Base-by-base conservation (phyloP, 1,284 basidiomycete species). In the Chiua sp. region DNA sequence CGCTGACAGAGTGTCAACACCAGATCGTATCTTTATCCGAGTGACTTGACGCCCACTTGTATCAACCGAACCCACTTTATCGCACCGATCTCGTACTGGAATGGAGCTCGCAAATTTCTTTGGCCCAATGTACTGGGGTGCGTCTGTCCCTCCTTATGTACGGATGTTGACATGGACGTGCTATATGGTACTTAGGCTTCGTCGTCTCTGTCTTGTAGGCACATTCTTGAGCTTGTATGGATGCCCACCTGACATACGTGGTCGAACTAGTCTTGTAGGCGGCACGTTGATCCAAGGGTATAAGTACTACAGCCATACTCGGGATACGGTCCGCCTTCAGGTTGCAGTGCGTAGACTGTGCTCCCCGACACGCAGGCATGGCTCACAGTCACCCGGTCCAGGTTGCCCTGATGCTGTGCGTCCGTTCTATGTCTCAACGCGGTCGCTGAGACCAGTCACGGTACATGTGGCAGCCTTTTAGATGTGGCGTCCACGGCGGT, bases 231-330 rank as follows among this genome's bases (percentile, higher is more conserved):
- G 23, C 28, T 20, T 15, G 35, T 54, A 23, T 18, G 22, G 16
- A 22, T 44, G 13, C 35, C 13, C 15, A 23, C 28, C 10, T 54
- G 22, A 55, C 53, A 8, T 28, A 39, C 35, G 22, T 46, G 18
- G 11, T n/a, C 22, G 33, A 10, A 10, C 4, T 28, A 61, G 47
- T 26, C 54, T 61, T 23, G 47, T 60, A 1, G 60, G 60, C 2
- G 33, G 18, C n/a, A 56, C 58, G 32, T 39, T 60, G 46, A 49
- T 60, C 26, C 60, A 61, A 32, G 60, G 57, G 33, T 53, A 60
- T 33, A 50, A 55, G 42, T 61, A 56, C 50, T 61, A 46, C 50
- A 35, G 26, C n/a, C 26, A 16, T 30, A 20, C 26, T 48, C 23
- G 47, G 26, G 47, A 48, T 28, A 6, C 47, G 13, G 8, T 48